Base-by-base conservation (phyloP, 1,284 basidiomycete species). In the Exobasidium cylindrosporum region DNA sequence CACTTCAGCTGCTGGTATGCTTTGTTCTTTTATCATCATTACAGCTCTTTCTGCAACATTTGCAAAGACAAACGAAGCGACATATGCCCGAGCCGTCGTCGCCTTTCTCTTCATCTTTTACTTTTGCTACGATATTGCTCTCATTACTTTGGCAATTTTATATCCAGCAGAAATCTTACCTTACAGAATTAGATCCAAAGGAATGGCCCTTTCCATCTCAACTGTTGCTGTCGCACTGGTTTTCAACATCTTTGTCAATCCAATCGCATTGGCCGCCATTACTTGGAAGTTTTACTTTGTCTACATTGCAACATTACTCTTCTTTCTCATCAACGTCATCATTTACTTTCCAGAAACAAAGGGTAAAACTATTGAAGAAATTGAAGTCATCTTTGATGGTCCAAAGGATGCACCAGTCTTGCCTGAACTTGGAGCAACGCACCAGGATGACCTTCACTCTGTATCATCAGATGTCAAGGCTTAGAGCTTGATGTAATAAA, bases 281-380 rank as follows among this genome's bases (percentile, higher is more conserved):
- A 55, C 60, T 53, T 69, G 67, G 67, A 64, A 63, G 54, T 46
- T 32, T 56, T 70, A 69, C 68, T 55, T 69, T 46, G 59, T 69
- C 50, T 69, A 67, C 28, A 63, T 60, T 52, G 54, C 35, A 59
- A 61, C 69, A 53, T 49, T 57, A 3, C 50, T 64, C n/a, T 44
- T 59, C 56, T 64, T 71, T 58, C 54, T 54, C 32, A 55, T 69
- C 54, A 59, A 67, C 65, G 57, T 71, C 57, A 61, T 67, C 60
- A 44, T 71, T 7, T 52, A 58, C 40, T 71, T 61, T 61, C 69
- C 67, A 32, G 67, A 71, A 53, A 66, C 67, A 17, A 61, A 61
- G 40, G 32, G 46, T 10, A n/a, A 24, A 17, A 30, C 43, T 2
- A 13, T 61, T 6, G 61, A 63, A 47, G 60, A 63, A 46, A 29